Base-by-base conservation (phyloP, 2,329 filamentous ascomycete genomes). In the Neobulgaria alba region DNA sequence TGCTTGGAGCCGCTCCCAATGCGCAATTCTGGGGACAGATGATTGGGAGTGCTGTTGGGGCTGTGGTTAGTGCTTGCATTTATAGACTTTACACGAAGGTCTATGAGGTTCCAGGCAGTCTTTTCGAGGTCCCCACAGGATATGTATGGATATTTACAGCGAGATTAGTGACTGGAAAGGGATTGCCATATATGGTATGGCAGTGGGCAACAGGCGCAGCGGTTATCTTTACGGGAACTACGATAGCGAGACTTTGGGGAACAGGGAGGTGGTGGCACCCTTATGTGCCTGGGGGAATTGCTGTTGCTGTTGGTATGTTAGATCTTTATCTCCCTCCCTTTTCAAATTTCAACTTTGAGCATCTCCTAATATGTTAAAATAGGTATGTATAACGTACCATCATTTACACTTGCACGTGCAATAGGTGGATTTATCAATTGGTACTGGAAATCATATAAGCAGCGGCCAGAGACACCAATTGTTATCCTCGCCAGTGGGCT, bases 71-170 rank as follows among this genome's bases (percentile, higher is more conserved):
- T 45, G 88, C 90, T 0, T 74, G 83, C 3, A 82, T 96, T 2
- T 98, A 98, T 61, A 81, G 81, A 43, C 68, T 96, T 10, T 98
- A 98, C 57, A 90, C 88, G 2, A 80, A 75, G 23, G 89, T 95
- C 1, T 98, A 98, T 57, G 70, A 79, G 29, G 83, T 98, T 4
- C 92, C 92, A 0, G 86, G 89, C 0, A 81, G 86, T 8, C 68
- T 95, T 39, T 96, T 98, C 61, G 84, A 95, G 57, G 88, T 95
- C 1, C 92, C 92, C 0, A 96, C 92, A 0, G 90, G 81, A 1
- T 95, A 90, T 59, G 89, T 98, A 4, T 98, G 92, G 92, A 85
- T 98, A 39, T 95, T 95, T 61, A 98, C 92, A 0, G 90, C 92
- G 1, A 73, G 92, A 12, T 71, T 98, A 2, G 89, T 98, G 8